phyloP scores from a whole-genome alignment of 1,139 yeast species.

The Ogataea hybrid region DNA sequence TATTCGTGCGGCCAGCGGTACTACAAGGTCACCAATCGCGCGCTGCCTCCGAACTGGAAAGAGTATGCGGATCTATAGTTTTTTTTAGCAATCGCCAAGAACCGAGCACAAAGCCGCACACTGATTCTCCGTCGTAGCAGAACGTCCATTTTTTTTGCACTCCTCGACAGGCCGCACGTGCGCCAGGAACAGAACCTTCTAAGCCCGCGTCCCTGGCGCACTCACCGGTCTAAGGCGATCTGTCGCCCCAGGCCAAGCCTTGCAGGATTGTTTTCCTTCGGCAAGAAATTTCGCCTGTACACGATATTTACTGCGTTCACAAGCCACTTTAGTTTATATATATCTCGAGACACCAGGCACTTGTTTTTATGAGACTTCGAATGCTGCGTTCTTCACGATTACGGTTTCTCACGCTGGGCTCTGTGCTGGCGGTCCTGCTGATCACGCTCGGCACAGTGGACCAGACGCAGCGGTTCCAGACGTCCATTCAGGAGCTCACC shows the following conservation, averaged over 20 bases:
- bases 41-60: conserved; percentile 58
- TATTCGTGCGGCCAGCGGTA: conserved; percentile 55
- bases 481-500: conserved; percentile 2
- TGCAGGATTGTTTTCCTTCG: background rate
- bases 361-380: conserved; percentile 6
- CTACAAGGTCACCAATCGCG: conserved; percentile 45
- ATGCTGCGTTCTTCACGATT: conserved; percentile 10
- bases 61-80: conserved; percentile 17
- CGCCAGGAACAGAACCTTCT: too few relatives aligned
- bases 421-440: conserved; percentile 2
- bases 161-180: too few relatives aligned
- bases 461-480: conserved; percentile 7
- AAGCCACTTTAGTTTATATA: conserved; percentile 2
- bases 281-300: conserved; percentile 4
- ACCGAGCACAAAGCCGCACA: background rate
- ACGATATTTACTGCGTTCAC: conserved; percentile 3
- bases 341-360: background rate
- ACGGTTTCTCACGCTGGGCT: conserved; percentile 2
- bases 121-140: background rate
- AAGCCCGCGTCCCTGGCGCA: background rate
- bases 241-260: background rate
- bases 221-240: background rate
- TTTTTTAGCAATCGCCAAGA: conserved; percentile 1
- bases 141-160: background rate
- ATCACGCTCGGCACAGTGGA: conserved; percentile 5